Evolutionary conservation across 106 monocot genomes (phyloP).

Genomic region (Phalaenopsis equestris): DNA sequence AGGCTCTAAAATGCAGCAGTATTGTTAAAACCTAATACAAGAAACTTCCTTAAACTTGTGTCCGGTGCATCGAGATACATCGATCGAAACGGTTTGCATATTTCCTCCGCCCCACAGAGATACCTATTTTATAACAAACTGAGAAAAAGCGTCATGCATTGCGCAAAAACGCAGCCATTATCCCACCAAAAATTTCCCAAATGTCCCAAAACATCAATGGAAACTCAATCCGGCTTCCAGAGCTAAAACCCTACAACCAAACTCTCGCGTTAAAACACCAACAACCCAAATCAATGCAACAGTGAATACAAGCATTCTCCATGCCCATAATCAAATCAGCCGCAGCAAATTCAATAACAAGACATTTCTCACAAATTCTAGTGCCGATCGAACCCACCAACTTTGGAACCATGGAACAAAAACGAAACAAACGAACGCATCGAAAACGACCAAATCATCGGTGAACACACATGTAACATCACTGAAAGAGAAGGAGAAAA

Average conservation of each 20-base stretch:
- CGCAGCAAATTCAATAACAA: neutral
- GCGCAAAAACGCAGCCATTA: neutral
- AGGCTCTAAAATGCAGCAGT: neutral
- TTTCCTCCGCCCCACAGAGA: neutral
- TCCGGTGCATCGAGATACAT: neutral
- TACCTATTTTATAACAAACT: neutral
- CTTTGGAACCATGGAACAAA: neutral
- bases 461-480: neutral
- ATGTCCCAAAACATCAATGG: neutral
- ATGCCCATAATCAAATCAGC: neutral
- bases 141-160: neutral
- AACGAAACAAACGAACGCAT: neutral
- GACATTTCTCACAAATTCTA: neutral
- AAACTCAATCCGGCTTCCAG: neutral
- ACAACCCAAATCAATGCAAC: neutral
- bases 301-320: neutral
- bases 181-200: neutral
- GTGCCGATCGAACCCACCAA: constrained; percentile 1
- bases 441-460: neutral
- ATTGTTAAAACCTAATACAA: neutral
- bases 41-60: neutral
- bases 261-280: neutral
- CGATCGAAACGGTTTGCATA: too few relatives aligned
- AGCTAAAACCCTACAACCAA: neutral
- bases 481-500: neutral